Evolutionary conservation across 352 stramenopile species (phyloP), one percentile per base, ranked within the genome.

Genomic region (Globisporangium rhizosaccharum): DNA sequence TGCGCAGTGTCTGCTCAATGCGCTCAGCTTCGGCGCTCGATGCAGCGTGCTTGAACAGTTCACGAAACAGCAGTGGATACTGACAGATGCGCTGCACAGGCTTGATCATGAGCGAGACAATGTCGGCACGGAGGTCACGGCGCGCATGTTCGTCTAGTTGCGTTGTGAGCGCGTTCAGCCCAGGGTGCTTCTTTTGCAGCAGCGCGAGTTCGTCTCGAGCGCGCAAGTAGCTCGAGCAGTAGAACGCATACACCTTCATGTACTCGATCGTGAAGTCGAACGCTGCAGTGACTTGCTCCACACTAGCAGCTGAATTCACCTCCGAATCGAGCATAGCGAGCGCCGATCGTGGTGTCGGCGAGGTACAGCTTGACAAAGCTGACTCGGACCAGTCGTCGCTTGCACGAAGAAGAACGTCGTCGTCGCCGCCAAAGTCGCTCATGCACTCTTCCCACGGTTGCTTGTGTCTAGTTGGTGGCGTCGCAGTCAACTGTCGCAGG

Each of bases 171-270:
- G 17, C 45, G 12, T 60, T 54, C 25, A 72, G 37, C 7, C 20
- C 14, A 15, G 68, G 53, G 46, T 71, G 49, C 36, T 55, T 55
- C 14, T 68, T 73, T 17, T 74, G 58, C 4, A 84, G 68, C 6
- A 56, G 10, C 51, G 77, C 73, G 33, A 88, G 70, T 41, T 85
- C 75, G 14, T 84, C 69, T 0, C 68, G 75, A n/a, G 74, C 78
- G 8, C 59, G 50, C 1, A 76, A 52, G 48, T 82, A 83, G 55
- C 66, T 79, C n/a, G 71, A 63, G 57, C 75, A 88, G 61, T 85
- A 88, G n/a, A 76, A 62, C 26, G 78, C 71, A 63, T 88, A 88
- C n/a, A 80, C 68, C 47, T 88, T 88, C 73, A 88, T 84, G 65
- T 77, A 85, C 56, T 84, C 73, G 56, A 85, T 70, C 1, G 67